Evolutionary conservation across 208 protist species (phyloP), one percentile per base, ranked within the genome.

Genomic region (Trypanosoma grayi): DNA sequence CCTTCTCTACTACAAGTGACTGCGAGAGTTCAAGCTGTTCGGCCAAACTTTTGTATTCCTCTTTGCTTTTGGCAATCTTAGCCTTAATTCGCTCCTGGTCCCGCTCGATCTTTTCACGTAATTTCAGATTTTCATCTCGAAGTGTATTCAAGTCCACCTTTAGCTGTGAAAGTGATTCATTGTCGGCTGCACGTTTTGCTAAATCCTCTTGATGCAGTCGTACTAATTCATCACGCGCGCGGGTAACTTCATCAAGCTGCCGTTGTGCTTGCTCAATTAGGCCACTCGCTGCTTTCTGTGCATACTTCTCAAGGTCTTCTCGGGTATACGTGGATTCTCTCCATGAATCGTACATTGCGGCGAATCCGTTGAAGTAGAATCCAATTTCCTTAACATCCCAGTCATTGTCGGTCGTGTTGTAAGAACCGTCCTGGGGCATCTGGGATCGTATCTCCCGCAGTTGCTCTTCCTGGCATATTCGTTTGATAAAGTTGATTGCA

Each of bases 61-160:
- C 85, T 66, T 93, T 90, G 46, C 40, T 69, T 61, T 94, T 92
- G 27, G 67, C 65, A 14, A 96, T 66, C 71, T 93, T 94, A 10
- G 75, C 75, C 69, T 94, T 96, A 50, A 96, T 93, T 57, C 93
- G 91, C 60, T 96, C 90, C 58, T 93, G 85, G 54, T 96, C 90
- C 20, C 83, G 77, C 72, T 92, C 81, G 60, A 96, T 85, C 79
- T 96, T 96, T 66, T 93, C 85, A 53, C 87, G 82, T 60, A 96
- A 73, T 58, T 90, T 93, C 34, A 63, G 60, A 60, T 93, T 93
- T 50, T 96, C 90, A 22, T 96, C 85, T 20, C 75, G 75, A 44
- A 92, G 59, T 28, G 83, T 61, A 60, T 60, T 80, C 34, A 94
- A 68, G 27, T 94, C 85, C 9, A 92, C 85, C 62, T 84, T 87